phyloP scores from a whole-genome alignment of 768 basidiomycete genomes.

The Tulasnella sp. region DNA sequence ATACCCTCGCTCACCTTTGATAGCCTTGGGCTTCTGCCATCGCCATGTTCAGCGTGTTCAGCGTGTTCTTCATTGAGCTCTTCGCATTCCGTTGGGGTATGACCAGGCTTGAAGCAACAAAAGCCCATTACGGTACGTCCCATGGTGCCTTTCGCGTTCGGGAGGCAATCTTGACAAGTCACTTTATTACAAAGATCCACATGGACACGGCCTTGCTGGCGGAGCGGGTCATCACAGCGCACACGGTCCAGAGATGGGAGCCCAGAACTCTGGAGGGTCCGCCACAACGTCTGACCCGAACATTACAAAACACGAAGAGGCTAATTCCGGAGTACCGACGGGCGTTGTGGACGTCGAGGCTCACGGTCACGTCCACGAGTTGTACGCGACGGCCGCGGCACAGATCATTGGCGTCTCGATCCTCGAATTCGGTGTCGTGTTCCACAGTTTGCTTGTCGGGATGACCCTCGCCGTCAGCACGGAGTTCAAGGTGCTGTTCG shows the following conservation, averaged over 20 bases:
- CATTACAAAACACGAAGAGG: neutral
- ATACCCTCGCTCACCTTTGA: neutral
- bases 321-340: neutral
- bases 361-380: constrained; percentile 29
- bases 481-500: constrained; percentile 72
- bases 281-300: neutral
- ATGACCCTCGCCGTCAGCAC: constrained; percentile 84
- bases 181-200: constrained; percentile 5
- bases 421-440: constrained; percentile 83
- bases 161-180: neutral
- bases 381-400: constrained; percentile 33
- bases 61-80: constrained; percentile 75
- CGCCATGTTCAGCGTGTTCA: constrained; percentile 69
- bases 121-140: constrained; percentile 14
- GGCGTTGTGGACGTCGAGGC: constrained; percentile 20
- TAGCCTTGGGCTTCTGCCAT: constrained; percentile 78
- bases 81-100: constrained; percentile 82
- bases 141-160: neutral
- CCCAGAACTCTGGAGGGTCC: neutral
- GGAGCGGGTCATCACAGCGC: constrained; percentile 26
- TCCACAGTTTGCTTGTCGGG: constrained; percentile 80
- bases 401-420: constrained; percentile 83
- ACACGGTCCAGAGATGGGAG: constrained; percentile 10
- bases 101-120: constrained; percentile 48
- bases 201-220: constrained; percentile 58